Conservation (phyloP, 2,329 filamentous ascomycete genomes). For the Microcyclospora tardicrescens region DNA sequence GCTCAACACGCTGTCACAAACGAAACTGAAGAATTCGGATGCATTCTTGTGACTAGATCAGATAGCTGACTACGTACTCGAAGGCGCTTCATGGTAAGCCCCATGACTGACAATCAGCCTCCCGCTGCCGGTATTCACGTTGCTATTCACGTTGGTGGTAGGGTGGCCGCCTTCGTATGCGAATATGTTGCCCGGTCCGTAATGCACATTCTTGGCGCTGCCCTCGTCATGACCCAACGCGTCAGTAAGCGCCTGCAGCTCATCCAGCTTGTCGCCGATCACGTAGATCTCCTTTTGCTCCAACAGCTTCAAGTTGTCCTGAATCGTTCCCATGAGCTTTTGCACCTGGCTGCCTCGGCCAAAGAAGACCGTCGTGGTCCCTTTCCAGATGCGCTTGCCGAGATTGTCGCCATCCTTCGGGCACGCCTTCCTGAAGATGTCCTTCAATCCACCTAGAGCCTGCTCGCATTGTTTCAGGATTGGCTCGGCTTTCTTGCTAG, state of each 20-base stretch:
- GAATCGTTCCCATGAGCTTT: constrained; percentile 2
- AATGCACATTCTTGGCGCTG: neutral
- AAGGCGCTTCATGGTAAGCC: too few relatives aligned
- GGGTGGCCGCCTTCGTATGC: constrained; percentile 1
- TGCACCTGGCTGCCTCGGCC: constrained; percentile 4
- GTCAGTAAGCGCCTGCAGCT: constrained; percentile 3
- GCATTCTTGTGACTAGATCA: too few relatives aligned
- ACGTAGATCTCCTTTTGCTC: constrained; percentile 3
- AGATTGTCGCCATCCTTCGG: constrained; percentile 4
- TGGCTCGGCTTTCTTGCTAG: constrained; percentile 1
- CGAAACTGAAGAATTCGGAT: too few relatives aligned
- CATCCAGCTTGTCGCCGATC: constrained; percentile 5
- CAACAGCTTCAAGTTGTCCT: constrained; percentile 1
- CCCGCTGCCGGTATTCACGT: neutral
- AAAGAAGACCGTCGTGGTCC: constrained; percentile 4
- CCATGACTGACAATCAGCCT: neutral
- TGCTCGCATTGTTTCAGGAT: constrained; percentile 3
- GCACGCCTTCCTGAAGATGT: constrained; percentile 5
- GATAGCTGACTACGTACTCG: too few relatives aligned
- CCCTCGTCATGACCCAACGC: constrained; percentile 1
- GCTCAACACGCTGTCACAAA: too few relatives aligned
- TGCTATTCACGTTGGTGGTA: neutral
- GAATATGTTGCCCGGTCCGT: constrained; percentile 1
- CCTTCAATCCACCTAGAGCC: constrained; percentile 1
- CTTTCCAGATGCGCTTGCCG: constrained; percentile 5